Base-by-base conservation (phyloP, 106 monocot genomes). In the Amphibolis antarctica region DNA sequence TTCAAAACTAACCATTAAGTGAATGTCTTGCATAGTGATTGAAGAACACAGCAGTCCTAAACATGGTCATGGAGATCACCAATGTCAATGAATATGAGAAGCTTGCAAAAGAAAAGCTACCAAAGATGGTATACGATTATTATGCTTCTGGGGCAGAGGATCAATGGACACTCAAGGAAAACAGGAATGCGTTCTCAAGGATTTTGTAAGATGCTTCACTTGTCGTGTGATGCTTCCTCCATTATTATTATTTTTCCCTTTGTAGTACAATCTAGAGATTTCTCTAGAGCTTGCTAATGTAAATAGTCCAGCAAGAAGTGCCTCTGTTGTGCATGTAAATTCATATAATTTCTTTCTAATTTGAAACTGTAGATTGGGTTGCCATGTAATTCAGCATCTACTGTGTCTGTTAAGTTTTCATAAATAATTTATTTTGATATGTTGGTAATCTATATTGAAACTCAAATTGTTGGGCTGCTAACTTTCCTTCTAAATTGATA, bases 41-140 rank as follows among this genome's bases (percentile, higher is more conserved):
- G 53, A 21, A 53, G 53, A 11, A 53, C 20, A 12, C 57, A 58
- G 10, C 22, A 44, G n/a, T 18, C 10, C 27, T n/a, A 30, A 55
- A 53, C 22, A 79, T 81, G 79, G 43, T 3, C 42, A 61, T n/a
- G n/a, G 79, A 83, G 81, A 82, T 96, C 79, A 89, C 94, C 49
- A 96, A 96, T 51, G 84, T 96, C 44, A 71, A 26, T 15, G 89
- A 96, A 74, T 89, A 89, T 60, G 71, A 94, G 65, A 81, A 77
- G 26, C 72, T 83, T 42, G 94, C 89, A 12, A 94, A 84, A 79
- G 57, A 82, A 73, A 94, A 86, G 80, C 63, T 94, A 60, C 94
- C 94, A 1, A 94, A 94, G 84, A 94, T 89, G 94, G 71, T 69
- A 23, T 89, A 73, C 30, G 93, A 94, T 70, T 94, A 94, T 83